Evolutionary conservation across 225 moss, liverwort and hornwort genomes (phyloP).

Genomic region (Sphagnum tenellum): DNA sequence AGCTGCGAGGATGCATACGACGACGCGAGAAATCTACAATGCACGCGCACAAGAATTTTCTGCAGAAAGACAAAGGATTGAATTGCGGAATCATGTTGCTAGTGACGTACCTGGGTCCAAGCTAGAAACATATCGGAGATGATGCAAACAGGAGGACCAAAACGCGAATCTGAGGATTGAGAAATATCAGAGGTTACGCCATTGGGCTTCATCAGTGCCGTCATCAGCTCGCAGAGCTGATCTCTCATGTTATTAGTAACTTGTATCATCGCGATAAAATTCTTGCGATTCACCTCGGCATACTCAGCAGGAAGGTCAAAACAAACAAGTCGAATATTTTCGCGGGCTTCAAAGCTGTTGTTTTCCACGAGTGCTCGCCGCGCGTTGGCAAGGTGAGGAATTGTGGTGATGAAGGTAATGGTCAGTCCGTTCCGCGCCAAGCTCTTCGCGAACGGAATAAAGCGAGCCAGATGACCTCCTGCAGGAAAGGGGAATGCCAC

Average conservation of each 20-base stretch:
- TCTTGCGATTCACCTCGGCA: neutral
- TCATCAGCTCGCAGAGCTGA: conserved; percentile 6
- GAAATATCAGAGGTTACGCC: conserved; percentile 3
- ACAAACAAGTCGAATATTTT: conserved; percentile 17
- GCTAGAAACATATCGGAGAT: conserved; percentile 48
- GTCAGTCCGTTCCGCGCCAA: conserved; percentile 26
- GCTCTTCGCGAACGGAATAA: conserved; percentile 13
- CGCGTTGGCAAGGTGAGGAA: conserved; percentile 7
- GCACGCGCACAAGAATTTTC: too few species aligned
- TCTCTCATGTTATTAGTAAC: conserved; percentile 10
- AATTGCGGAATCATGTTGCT: neutral
- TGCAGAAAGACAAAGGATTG: neutral
- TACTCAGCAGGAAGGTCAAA: conserved; percentile 8
- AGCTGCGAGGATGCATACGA: neutral
- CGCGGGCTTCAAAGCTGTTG: conserved; percentile 19
- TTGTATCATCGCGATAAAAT: conserved; percentile 4
- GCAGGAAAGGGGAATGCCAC: conserved; percentile 34
- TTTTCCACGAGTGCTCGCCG: conserved; percentile 8
- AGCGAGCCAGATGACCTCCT: conserved; percentile 27
- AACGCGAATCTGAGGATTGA: conserved; percentile 8
- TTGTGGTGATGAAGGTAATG: conserved; percentile 29
- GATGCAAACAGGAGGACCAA: conserved; percentile 31
- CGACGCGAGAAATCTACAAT: too few species aligned
- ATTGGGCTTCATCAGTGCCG: conserved; percentile 11
- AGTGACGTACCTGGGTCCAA: conserved; percentile 29